Evolutionary conservation across 169 alveolate species (phyloP).

Genomic region (Babesia bigemina): DNA sequence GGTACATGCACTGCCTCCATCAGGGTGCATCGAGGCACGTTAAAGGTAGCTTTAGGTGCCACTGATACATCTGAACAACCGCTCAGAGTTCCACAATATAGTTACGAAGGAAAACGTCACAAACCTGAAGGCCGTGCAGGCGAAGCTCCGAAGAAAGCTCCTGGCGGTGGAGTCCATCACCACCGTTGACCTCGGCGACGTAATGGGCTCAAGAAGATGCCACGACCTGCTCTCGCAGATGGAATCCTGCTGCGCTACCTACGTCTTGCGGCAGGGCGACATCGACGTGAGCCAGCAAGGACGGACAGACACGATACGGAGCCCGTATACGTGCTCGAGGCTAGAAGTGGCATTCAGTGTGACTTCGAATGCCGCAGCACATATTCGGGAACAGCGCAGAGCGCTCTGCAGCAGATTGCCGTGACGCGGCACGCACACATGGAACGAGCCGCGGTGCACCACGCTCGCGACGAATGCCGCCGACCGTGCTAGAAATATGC

Average conservation of each 20-base stretch:
- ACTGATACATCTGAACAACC: neutral
- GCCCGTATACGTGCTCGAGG: too few species aligned
- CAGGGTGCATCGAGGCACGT: neutral
- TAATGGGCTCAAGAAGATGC: constrained; percentile 31
- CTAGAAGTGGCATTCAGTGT: too few species aligned
- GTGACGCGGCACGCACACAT: constrained; percentile 15
- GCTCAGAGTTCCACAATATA: neutral
- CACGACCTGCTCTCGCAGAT: neutral
- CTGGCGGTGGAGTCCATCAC: constrained; percentile 7
- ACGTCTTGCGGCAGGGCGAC: neutral
- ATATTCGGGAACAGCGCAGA: too few species aligned
- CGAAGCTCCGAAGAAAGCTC: neutral
- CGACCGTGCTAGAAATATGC: constrained; percentile 1
- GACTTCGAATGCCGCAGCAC: too few species aligned
- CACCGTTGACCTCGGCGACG: constrained; percentile 31
- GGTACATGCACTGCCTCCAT: neutral
- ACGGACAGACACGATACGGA: too few species aligned
- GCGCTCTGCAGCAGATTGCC: too few species aligned
- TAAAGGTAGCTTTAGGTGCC: neutral
- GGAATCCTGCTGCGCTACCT: constrained; percentile 17
- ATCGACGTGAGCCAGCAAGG: neutral
- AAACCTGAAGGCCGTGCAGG: neutral
- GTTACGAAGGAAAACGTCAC: constrained; percentile 11
- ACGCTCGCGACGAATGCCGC: neutral
- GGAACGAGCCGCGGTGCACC: constrained; percentile 15